phyloP scores from a whole-genome alignment of 805 yeast species.

The Komagataella phaffii region DNA sequence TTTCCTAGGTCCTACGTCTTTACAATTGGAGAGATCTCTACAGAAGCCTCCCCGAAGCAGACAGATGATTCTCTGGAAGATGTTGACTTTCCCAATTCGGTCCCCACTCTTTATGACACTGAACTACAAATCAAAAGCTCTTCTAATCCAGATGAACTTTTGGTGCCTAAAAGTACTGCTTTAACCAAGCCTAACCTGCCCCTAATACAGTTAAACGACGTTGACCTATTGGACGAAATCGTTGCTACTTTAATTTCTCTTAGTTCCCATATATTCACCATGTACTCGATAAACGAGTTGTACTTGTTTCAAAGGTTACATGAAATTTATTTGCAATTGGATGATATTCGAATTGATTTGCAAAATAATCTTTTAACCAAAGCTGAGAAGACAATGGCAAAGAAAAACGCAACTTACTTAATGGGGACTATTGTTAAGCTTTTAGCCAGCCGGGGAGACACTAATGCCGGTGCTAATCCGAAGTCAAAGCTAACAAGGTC shows the following conservation, averaged over 20 bases:
- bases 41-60: constrained; percentile 5
- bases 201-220: constrained; percentile 22
- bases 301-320: constrained; percentile 44
- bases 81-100: constrained; percentile 3
- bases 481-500: constrained; percentile 7
- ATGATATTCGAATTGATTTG: constrained; percentile 43
- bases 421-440: constrained; percentile 49
- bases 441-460: constrained; percentile 29
- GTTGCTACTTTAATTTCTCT: constrained; percentile 42
- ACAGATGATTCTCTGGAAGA: constrained; percentile 1
- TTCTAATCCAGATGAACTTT: neutral
- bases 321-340: constrained; percentile 39
- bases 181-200: neutral
- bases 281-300: constrained; percentile 62
- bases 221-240: constrained; percentile 39
- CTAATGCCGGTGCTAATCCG: constrained; percentile 13
- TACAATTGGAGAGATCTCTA: constrained; percentile 25
- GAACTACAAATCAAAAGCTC: neutral
- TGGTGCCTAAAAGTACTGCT: neutral
- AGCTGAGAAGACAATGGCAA: constrained; percentile 34
- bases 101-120: constrained; percentile 21
- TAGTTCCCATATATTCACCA: constrained; percentile 50
- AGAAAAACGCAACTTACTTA: constrained; percentile 35
- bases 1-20: constrained; percentile 47
- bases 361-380: constrained; percentile 35